A percentile compares a stretch with the other conserved stretches of the same genome.
Conservation (phyloP, 2,329 filamentous ascomycete genomes). For the Aspergillus novofumigatus region DNA sequence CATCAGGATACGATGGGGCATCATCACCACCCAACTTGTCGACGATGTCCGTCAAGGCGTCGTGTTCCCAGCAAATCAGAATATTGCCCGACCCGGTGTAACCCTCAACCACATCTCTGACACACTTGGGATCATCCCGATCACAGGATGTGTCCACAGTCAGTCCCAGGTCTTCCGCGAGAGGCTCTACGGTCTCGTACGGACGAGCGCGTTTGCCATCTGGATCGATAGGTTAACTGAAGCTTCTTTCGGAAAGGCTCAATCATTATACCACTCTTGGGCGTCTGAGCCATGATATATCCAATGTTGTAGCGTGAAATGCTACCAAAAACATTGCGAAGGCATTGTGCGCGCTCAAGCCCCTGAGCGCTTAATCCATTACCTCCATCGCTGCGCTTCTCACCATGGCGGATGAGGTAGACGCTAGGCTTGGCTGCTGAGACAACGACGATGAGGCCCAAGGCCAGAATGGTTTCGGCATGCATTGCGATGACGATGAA, state of each 20-base stretch:
- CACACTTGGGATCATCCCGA: slow-evolving; percentile 53
- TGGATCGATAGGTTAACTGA: slow-evolving; percentile 16
- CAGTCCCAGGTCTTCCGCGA: slow-evolving; percentile 54
- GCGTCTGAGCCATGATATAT: slow-evolving; percentile 55
- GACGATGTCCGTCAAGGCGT: slow-evolving; percentile 50
- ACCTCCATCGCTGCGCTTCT: slow-evolving; percentile 52
- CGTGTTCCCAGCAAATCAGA: slow-evolving; percentile 61
- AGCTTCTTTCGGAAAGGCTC: neutral
- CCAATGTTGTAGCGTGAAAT: slow-evolving; percentile 53
- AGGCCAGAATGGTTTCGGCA: slow-evolving; percentile 1
- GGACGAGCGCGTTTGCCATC: slow-evolving; percentile 53
- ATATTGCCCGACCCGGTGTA: slow-evolving; percentile 54
- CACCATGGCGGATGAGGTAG: slow-evolving; percentile 62
- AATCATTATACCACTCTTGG: slow-evolving; percentile 38
- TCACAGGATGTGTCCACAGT: slow-evolving; percentile 54
- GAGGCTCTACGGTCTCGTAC: slow-evolving; percentile 53
- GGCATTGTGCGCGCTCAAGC: slow-evolving; percentile 55
- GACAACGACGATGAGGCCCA: slow-evolving; percentile 13
- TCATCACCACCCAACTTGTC: slow-evolving; percentile 49
- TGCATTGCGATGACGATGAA: slow-evolving; percentile 1
- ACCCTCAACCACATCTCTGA: slow-evolving; percentile 46
- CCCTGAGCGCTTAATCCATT: slow-evolving; percentile 51
- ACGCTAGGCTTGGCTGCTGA: slow-evolving; percentile 44
- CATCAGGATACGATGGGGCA: slow-evolving; percentile 49
- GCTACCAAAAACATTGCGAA: slow-evolving; percentile 54